Evolutionary conservation across 495 filamentous ascomycete species (phyloP).

Genomic region (Podospora australis): DNA sequence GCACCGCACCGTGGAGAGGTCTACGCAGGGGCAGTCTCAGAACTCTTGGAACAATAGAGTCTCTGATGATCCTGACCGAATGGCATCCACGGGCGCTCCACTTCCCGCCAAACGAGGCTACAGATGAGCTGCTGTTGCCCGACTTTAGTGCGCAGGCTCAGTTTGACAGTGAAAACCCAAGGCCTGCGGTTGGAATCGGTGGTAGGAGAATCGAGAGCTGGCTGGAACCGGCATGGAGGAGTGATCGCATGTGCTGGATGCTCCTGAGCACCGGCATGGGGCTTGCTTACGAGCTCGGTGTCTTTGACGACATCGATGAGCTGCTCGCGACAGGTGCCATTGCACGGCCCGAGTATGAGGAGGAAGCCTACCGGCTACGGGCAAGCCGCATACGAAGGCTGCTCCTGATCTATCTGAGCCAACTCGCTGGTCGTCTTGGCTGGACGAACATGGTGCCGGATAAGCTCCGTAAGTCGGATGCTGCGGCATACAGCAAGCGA

Average conservation of each 20-base stretch:
- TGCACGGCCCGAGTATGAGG: slow-evolving; percentile 52
- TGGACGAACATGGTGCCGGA: slow-evolving; percentile 91
- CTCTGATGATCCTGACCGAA: slow-evolving; percentile 85
- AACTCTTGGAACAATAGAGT: slow-evolving; percentile 89
- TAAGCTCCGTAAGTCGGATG: slow-evolving; percentile 44
- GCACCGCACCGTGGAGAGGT: slow-evolving; percentile 52
- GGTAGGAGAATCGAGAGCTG: slow-evolving; percentile 81
- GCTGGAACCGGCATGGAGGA: slow-evolving; percentile 93
- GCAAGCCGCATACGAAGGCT: slow-evolving; percentile 78
- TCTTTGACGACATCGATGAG: slow-evolving; percentile 80
- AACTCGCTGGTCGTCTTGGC: slow-evolving; percentile 84
- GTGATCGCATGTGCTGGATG: slow-evolving; percentile 99
- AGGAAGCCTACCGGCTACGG: slow-evolving; percentile 69
- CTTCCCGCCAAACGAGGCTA: slow-evolving; percentile 81
- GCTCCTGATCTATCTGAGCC: slow-evolving; percentile 81
- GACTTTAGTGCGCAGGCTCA: slow-evolving; percentile 39
- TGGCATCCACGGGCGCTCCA: slow-evolving; percentile 95
- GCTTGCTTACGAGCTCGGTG: slow-evolving; percentile 85
- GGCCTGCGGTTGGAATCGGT: slow-evolving; percentile 45
- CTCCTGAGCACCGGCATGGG: slow-evolving; percentile 83
- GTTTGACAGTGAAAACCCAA: slow-evolving; percentile 39
- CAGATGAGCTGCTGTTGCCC: slow-evolving; percentile 53
- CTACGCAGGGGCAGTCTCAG: slow-evolving; percentile 70
- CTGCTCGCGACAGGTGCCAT: slow-evolving; percentile 45
- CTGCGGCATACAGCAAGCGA: slow-evolving; percentile 32